Evolutionary conservation across 106 monocot genomes (phyloP), one percentile per base, ranked within the genome.

Genomic region (Apostasia ramifera): DNA sequence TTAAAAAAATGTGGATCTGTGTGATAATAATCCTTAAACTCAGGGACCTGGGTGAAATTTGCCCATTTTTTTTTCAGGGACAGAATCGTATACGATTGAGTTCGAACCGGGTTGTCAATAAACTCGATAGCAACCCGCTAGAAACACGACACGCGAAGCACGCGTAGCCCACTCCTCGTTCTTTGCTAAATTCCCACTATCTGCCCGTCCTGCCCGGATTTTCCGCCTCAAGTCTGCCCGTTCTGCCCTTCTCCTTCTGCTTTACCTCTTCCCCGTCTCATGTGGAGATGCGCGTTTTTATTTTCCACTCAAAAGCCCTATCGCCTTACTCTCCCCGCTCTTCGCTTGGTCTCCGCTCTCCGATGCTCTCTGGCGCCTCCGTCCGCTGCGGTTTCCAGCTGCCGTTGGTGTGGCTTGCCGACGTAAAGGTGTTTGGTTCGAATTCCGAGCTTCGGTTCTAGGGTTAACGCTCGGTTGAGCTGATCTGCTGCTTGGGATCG

Each of bases 161-260:
- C 47, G 55, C 53, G 6, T 14, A n/a, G 49, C 53, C 10, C 5
- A 12, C 64, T 15, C 57, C 63, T 74, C 58, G 73, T 60, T 50
- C 51, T 63, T 72, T 79, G 67, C 66, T 61, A 74, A 78, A 74
- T 66, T 78, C 75, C 69, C 79, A 69, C 68, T 49, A 48, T 48
- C 72, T 72, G 79, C 68, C 57, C 78, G 60, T 1, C 40, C 48
- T 70, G 63, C 70, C 69, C 75, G 70, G 0, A 69, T 47, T 53
- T 55, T 55, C 50, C 52, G 47, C 43, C 58, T 26, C 60, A 39
- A 72, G 5, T 71, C 58, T 57, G 40, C 75, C 70, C 67, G 62
- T 39, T 2, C 56, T 76, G 75, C 75, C 81, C 81, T 66, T 53
- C 55, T 43, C 61, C 59, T 76, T 55, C 67, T 43, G 72, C 71